Evolutionary conservation across 1,284 basidiomycete genomes (phyloP), one percentile per base, ranked within the genome.

Genomic region (Cryptococcus sp.): DNA sequence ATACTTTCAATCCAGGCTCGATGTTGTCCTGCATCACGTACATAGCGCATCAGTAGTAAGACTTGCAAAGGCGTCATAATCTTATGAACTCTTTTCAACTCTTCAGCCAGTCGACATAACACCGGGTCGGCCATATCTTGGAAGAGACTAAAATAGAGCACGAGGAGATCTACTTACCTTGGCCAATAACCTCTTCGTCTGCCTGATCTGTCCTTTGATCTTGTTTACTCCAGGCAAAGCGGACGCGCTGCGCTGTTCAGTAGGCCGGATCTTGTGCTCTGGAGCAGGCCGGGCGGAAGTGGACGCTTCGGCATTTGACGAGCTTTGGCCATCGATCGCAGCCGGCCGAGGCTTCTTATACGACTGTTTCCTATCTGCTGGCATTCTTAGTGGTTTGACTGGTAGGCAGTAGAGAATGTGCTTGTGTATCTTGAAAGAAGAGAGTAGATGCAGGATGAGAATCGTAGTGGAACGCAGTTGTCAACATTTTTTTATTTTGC

Each of bases 201-300:
- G 90, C 58, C 91, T 81, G 54, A 94, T 78, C 37, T 85, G 80
- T 17, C 88, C 81, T 74, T 93, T 94, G 64, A 93, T 78, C 77
- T 91, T 93, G 56, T 65, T 72, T 25, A 79, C 65, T 26, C 79
- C 78, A 3, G 75, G 74, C 16, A 76, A 48, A 16, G 65, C 73
- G 46, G 59, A 60, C 5, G 56, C 55, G 53, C 65, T 67, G 17
- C 75, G 62, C 41, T 65, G 44, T 50, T 74, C 69, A 3, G 65
- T 62, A 7, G 72, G 56, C 10, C 48, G 63, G 11, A 65, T 52
- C 53, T 64, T 66, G 54, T 58, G 57, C 37, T 19, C 54, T 22
- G 56, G 43, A 26, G 46, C 38, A 16, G 61, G 55, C 51, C 50
- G n/a, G n/a, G n/a, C 37, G 19, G 52, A 45, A 45, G 52, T 40